phyloP scores from a whole-genome alignment of 306 rosid species.

The Vicia villosa region DNA sequence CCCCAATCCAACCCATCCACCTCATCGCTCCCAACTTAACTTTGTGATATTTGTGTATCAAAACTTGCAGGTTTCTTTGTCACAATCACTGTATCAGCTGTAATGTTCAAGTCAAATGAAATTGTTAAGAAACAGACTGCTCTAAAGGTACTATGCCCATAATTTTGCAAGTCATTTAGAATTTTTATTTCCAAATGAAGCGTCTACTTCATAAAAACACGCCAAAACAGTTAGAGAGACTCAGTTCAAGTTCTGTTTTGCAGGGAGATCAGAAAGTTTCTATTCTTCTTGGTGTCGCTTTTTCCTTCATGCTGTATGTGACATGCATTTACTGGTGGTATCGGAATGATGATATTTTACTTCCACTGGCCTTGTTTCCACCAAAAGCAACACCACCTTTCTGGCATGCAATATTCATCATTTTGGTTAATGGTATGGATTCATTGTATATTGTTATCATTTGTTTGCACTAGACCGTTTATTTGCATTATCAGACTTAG shows the following conservation, averaged over 20 bases:
- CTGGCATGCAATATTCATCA: slow-evolving; percentile 86
- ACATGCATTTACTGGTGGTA: slow-evolving; percentile 78
- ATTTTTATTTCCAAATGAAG: slow-evolving; percentile 19
- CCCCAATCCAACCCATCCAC: background rate
- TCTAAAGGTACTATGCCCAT: slow-evolving; percentile 62
- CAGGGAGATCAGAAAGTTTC: slow-evolving; percentile 85
- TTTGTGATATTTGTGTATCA: slow-evolving; percentile 30
- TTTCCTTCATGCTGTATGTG: slow-evolving; percentile 68
- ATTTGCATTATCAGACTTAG: slow-evolving; percentile 19
- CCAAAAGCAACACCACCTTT: slow-evolving; percentile 75
- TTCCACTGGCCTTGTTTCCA: slow-evolving; percentile 77
- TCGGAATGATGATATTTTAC: slow-evolving; percentile 70
- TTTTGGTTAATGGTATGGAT: slow-evolving; percentile 85
- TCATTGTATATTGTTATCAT: slow-evolving; percentile 11
- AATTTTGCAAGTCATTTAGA: slow-evolving; percentile 25
- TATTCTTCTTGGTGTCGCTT: slow-evolving; percentile 53
- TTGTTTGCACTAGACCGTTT: slow-evolving; percentile 19
- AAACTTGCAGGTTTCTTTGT: slow-evolving; percentile 78
- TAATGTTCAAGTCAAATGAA: slow-evolving; percentile 89
- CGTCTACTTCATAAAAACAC: background rate
- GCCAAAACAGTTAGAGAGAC: slow-evolving; percentile 25
- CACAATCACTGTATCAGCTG: slow-evolving; percentile 80
- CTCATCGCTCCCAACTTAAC: background rate
- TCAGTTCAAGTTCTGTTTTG: slow-evolving; percentile 41
- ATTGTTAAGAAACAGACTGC: slow-evolving; percentile 88